Evolutionary conservation across 805 yeast species (phyloP).

Genomic region (Alloascoidea africana): DNA sequence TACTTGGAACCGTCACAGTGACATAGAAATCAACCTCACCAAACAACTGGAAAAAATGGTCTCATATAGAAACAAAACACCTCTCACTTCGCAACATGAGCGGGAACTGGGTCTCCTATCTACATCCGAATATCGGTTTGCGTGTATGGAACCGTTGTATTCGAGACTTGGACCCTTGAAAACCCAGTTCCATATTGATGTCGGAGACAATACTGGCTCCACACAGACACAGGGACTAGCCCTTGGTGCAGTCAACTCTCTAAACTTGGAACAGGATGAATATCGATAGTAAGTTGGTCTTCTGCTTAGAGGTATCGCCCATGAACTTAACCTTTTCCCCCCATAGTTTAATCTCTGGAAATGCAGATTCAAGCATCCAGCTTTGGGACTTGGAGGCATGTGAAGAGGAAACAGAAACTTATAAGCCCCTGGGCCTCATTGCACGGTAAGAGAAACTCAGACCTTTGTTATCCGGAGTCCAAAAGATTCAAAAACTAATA

Average conservation of each 20-base stretch:
- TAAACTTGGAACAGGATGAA: neutral
- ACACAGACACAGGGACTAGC: no score
- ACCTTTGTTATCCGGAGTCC: conserved; percentile 7
- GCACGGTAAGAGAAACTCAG: conserved; percentile 6
- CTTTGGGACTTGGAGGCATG: conserved; percentile 42
- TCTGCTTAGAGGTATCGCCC: no score
- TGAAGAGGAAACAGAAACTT: conserved; percentile 8
- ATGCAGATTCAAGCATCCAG: conserved; percentile 54
- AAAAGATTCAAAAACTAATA: conserved; percentile 7
- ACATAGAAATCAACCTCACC: no score
- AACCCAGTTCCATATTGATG: neutral
- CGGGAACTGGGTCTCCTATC: neutral
- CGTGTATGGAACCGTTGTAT: neutral
- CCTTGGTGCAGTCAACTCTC: neutral
- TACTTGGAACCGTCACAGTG: no score
- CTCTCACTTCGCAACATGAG: no score
- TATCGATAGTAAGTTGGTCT: no score
- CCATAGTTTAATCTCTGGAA: conserved; percentile 55
- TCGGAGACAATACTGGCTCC: no score
- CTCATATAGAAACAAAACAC: no score
- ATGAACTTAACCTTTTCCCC: no score
- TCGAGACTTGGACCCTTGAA: neutral
- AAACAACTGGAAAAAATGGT: no score
- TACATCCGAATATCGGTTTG: neutral
- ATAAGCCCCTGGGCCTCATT: conserved; percentile 9